Base-by-base conservation (phyloP, 2,329 filamentous ascomycete species). In the Parafenestella ontariensis region DNA sequence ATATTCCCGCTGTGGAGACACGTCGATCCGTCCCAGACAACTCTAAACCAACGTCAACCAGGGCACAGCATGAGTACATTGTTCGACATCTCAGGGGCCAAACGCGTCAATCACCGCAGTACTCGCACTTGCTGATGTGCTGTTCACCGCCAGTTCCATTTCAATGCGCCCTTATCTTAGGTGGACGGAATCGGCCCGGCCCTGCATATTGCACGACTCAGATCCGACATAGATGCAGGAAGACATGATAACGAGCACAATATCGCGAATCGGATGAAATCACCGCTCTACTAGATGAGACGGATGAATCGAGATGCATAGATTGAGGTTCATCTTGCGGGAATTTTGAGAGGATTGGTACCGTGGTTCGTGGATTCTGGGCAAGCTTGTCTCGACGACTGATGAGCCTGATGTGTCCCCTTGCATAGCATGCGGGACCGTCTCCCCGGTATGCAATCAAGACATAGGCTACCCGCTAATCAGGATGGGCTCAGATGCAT, bases 1-100 rank as follows among this genome's bases (percentile, higher is more conserved):
- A 52, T 43, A 52, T 52, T 51, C 31, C 42, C 51, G 53, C 49
- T 36, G 55, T 61, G 60, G 55, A 55, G 34, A 54, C 46, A 23
- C 20, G 53, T 49, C 57, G 54, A 60, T 60, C 59, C 23, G 46
- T 21, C 42, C 45, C 39, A 51, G 40, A 44, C 55, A 61, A 61
- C 60, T 61, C 58, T 61, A 63, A 63, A 63, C 48, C 50, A 52
- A 63, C 58, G 58, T 55, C 60, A 51, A 33, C 39, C 34, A 58
- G 26, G 40, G 39, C 44, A 29, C 54, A 42, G 20, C 23, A 52
- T 29, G 31, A 43, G 34, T 10, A 52, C 45, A 31, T 46, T 20
- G 42, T 53, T 20, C 43, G 43, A 28, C 33, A 50, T 45, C 18
- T 28, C n/a, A 47, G 24, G 17, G 26, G n/a, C 26, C 21, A 11